Conservation (phyloP, 495 filamentous ascomycete genomes). For the Lophiotrema nucula region DNA sequence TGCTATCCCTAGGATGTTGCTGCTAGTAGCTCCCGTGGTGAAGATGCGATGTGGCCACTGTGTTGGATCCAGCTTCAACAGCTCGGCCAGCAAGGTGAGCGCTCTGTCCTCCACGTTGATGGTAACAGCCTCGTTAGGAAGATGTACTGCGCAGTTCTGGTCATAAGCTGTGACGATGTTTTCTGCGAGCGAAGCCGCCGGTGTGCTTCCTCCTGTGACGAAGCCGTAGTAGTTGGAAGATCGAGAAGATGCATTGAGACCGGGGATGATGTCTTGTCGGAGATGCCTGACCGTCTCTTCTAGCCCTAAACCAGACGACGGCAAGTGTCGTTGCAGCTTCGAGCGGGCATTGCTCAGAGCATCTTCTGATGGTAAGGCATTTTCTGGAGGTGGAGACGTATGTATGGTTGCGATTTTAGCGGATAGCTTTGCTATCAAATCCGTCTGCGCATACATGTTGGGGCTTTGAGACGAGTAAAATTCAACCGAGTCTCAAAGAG, state of each 20-base stretch:
- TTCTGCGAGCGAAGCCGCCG: slow-evolving; percentile 82
- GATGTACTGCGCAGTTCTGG: slow-evolving; percentile 83
- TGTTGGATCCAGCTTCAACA: slow-evolving; percentile 58
- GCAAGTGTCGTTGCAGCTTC: slow-evolving; percentile 39
- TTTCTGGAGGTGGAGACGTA: slow-evolving; percentile 6
- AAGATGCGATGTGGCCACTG: slow-evolving; percentile 66
- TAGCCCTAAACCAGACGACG: slow-evolving; percentile 47
- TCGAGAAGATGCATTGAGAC: slow-evolving; percentile 61
- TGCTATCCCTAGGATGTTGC: slow-evolving; percentile 71
- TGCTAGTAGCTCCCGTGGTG: slow-evolving; percentile 85
- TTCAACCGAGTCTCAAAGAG: too few species aligned
- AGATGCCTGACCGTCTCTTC: slow-evolving; percentile 52
- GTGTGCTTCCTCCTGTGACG: slow-evolving; percentile 77
- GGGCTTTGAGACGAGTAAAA: too few species aligned
- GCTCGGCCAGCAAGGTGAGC: slow-evolving; percentile 63
- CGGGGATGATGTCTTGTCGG: slow-evolving; percentile 61
- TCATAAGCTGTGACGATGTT: slow-evolving; percentile 74
- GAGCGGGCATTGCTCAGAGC: slow-evolving; percentile 25
- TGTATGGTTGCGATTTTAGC: slow-evolving; percentile 17
- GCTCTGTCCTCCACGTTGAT: slow-evolving; percentile 74
- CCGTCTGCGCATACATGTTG: slow-evolving; percentile 15
- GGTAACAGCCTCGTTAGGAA: slow-evolving; percentile 68
- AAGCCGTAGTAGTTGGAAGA: slow-evolving; percentile 80
- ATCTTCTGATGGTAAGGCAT: slow-evolving; percentile 26
- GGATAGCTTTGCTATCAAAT: slow-evolving; percentile 10